A percentile compares a stretch with the other conserved stretches of the same genome.
phyloP scores from a whole-genome alignment of 495 filamentous ascomycete species.

The Aspergillus asperescens region DNA sequence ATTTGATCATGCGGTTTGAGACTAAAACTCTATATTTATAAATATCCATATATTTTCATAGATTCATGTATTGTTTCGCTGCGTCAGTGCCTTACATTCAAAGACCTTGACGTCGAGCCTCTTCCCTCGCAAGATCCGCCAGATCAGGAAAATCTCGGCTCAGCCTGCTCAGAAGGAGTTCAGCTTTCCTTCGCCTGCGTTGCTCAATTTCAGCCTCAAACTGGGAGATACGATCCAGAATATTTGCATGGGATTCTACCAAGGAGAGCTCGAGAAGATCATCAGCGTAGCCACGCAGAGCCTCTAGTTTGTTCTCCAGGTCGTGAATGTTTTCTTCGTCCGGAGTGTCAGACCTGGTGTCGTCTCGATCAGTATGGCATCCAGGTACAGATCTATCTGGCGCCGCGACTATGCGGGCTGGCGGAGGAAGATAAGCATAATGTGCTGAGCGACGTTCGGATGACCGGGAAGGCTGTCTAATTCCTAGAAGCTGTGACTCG shows the following conservation, averaged over 20 bases:
- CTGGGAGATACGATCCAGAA: constrained; percentile 13
- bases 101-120: constrained; percentile 21
- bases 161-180: constrained; percentile 13
- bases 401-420: background rate
- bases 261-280: constrained; percentile 18
- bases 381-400: background rate
- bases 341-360: background rate
- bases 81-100: background rate
- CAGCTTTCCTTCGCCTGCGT: constrained; percentile 16
- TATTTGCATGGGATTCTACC: constrained; percentile 16
- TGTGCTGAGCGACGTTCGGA: background rate
- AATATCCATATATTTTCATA: background rate
- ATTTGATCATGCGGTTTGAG: background rate
- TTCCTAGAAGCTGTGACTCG: constrained; percentile 1
- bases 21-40: background rate
- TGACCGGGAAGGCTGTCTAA: background rate
- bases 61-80: background rate
- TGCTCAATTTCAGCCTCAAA: constrained; percentile 16
- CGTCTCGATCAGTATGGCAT: background rate
- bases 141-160: constrained; percentile 22
- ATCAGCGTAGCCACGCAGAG: constrained; percentile 14
- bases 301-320: constrained; percentile 10
- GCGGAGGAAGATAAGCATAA: background rate
- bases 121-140: constrained; percentile 16
- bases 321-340: constrained; percentile 11